Evolutionary conservation across 306 rosid species (phyloP), one percentile per base, ranked within the genome.

Genomic region (Quercus robur): DNA sequence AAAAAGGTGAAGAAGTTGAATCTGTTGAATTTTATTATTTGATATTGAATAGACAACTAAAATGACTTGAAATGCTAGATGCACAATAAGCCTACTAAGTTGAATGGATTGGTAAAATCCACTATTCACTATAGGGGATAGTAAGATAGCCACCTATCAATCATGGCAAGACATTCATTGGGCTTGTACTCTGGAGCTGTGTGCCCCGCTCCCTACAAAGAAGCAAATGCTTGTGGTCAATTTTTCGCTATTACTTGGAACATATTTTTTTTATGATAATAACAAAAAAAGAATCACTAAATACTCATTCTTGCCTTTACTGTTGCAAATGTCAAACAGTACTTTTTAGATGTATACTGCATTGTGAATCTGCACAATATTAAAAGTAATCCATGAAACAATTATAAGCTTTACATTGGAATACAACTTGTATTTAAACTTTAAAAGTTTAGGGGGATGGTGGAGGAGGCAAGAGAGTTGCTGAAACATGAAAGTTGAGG

Each of bases 131-230:
- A 70, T 6, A 70, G 57, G 21, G 57, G 55, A 26, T 44, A 70
- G 57, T 70, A 18, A 14, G 31, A 23, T 20, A 82, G 55, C 81
- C 81, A 82, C 46, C 85, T 55, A 41, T 46, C 41, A 63, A 73
- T 31, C 85, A 82, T 82, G 54, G 64, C 78, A 54, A 77, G 46
- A 35, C 75, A 62, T 64, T 77, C 78, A 19, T 38, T 41, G 1
- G 81, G 82, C 30, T 82, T 77, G 64, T 77, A 82, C 75, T 82
- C 79, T 46, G 85, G 85, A n/a, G 85, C 81, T 71, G 85, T 82
- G 56, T 73, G 81, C 0, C 85, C 85, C 5, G 41, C 78, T 82
- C 78, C 82, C 85, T 77, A 3, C 76, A 70, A 7, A 23, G 14
- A 59, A 13, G 30, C 3, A 58, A 58, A 49, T 49, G 14, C 23